Evolutionary conservation across 257 asterid genomes (phyloP).

Genomic region (Gentiana macrophylla): DNA sequence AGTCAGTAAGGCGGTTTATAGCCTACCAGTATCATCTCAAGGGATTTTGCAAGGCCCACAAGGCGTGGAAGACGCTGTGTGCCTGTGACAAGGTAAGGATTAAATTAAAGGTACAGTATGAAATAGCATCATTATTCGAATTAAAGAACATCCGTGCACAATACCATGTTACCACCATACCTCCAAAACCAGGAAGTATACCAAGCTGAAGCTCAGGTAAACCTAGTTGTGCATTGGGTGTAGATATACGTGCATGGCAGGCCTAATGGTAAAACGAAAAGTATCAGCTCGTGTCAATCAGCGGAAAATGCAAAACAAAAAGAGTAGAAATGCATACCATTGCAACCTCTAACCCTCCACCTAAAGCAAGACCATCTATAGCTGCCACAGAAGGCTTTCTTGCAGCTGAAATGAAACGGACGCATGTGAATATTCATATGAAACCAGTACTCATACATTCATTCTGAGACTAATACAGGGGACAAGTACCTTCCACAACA

Average conservation of each 20-base stretch:
- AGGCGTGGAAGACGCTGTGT: slow-evolving; percentile 99
- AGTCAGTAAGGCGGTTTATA: neutral
- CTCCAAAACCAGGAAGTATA: slow-evolving; percentile 98
- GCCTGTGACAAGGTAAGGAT: slow-evolving; percentile 35
- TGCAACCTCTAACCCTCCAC: slow-evolving; percentile 97
- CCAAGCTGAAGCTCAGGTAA: slow-evolving; percentile 98
- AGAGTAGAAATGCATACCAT: slow-evolving; percentile 44
- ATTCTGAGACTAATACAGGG: slow-evolving; percentile 1
- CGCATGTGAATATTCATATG: neutral
- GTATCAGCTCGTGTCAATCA: slow-evolving; percentile 10
- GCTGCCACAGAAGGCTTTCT: slow-evolving; percentile 97
- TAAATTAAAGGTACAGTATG: neutral
- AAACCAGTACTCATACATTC: neutral
- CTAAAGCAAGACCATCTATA: slow-evolving; percentile 94
- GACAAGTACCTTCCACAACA: slow-evolving; percentile 54
- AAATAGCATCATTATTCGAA: neutral
- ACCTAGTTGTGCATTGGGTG: slow-evolving; percentile 79
- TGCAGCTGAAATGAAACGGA: slow-evolving; percentile 34
- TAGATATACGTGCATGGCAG: slow-evolving; percentile 94
- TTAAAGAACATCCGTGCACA: too few species aligned
- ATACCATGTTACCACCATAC: slow-evolving; percentile 16
- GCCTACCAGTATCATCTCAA: slow-evolving; percentile 95
- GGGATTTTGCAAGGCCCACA: slow-evolving; percentile 86
- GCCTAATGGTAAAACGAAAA: slow-evolving; percentile 37
- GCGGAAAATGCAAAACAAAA: neutral